Evolutionary conservation across 2,329 filamentous ascomycete genomes (phyloP).

Genomic region (Capronia epimyces): DNA sequence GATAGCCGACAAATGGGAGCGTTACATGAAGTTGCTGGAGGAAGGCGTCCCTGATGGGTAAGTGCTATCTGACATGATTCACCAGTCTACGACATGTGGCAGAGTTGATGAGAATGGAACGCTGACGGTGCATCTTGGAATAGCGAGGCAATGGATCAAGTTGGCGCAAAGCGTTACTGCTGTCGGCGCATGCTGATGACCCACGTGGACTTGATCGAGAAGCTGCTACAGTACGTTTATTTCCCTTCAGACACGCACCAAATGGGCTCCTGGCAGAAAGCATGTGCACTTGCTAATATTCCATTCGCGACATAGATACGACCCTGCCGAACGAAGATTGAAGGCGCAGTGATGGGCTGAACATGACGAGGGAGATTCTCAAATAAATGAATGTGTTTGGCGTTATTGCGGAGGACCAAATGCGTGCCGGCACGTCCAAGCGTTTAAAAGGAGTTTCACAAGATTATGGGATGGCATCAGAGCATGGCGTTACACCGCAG

Average conservation of each 20-base stretch:
- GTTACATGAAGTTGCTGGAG: constrained; percentile 83
- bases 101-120: neutral
- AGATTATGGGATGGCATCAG: neutral
- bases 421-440: neutral
- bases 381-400: neutral
- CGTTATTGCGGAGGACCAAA: neutral
- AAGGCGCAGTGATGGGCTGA: constrained; percentile 13
- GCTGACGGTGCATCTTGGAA: neutral
- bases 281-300: neutral
- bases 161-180: constrained; percentile 93
- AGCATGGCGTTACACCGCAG: no score
- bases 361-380: neutral
- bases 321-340: constrained; percentile 24
- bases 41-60: constrained; percentile 70
- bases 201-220: constrained; percentile 97
- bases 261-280: neutral
- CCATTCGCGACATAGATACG: constrained; percentile 16
- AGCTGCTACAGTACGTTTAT: constrained; percentile 76
- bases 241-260: neutral
- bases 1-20: constrained; percentile 94
- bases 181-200: constrained; percentile 99
- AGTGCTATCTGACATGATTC: constrained; percentile 30
- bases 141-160: constrained; percentile 92
- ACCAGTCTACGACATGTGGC: neutral
- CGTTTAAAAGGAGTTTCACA: neutral